Evolutionary conservation across 148 eudicot species (phyloP).

Genomic region (Vaccinium myrtillus): DNA sequence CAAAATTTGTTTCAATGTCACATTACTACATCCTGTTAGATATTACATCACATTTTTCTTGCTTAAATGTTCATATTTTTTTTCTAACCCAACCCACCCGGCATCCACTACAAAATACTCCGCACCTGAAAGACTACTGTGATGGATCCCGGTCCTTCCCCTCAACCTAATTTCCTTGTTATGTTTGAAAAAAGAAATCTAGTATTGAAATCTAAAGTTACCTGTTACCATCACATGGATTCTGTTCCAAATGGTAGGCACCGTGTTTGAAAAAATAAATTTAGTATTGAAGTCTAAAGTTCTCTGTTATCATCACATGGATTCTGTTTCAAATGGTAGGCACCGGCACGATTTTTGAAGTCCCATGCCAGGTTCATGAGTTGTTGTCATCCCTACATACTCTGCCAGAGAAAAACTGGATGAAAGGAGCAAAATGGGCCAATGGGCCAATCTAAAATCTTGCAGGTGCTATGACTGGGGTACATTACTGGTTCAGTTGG

Average conservation of each 20-base stretch:
- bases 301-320: not conserved
- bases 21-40: not conserved
- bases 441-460: not conserved
- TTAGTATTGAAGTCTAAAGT: not conserved
- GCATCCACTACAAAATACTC: not conserved
- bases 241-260: no score
- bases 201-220: no score
- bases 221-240: no score
- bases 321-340: slow-evolving; percentile 6
- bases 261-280: not conserved
- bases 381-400: not conserved
- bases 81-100: not conserved
- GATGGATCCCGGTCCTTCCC: not conserved
- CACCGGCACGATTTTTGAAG: not conserved
- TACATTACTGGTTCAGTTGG: not conserved
- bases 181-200: not conserved
- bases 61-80: not conserved
- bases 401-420: not conserved
- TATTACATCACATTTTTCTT: not conserved
- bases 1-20: not conserved
- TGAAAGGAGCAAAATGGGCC: slow-evolving; percentile 3
- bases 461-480: not conserved
- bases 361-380: not conserved
- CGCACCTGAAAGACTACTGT: not conserved
- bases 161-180: not conserved